A percentile compares a stretch with the other conserved stretches of the same genome.
Evolutionary conservation across 2,329 filamentous ascomycete species (phyloP).

Genomic region (Apiospora sp.): DNA sequence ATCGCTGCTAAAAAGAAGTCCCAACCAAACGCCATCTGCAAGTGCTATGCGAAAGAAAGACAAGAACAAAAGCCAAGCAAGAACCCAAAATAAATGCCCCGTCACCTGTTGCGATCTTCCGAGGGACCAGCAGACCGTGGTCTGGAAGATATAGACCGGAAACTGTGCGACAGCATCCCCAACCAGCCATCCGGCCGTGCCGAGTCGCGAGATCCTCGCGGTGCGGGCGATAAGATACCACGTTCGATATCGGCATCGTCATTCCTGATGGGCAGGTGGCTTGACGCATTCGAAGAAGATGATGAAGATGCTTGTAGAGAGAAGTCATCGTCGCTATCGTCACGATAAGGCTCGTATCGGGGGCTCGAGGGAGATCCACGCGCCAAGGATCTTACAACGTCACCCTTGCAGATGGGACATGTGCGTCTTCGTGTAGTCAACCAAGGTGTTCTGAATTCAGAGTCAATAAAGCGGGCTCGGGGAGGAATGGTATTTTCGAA

Average conservation of each 20-base stretch:
- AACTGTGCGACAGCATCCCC: slow-evolving; percentile 42
- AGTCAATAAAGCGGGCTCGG: neutral
- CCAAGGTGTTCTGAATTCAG: slow-evolving; percentile 83
- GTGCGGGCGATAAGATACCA: slow-evolving; percentile 41
- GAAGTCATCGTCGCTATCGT: slow-evolving; percentile 57
- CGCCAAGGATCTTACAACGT: slow-evolving; percentile 80
- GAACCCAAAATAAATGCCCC: neutral
- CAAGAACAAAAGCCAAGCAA: neutral
- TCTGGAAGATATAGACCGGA: slow-evolving; percentile 33
- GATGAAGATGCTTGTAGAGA: slow-evolving; percentile 30
- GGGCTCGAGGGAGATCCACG: slow-evolving; percentile 59
- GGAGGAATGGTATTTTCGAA: slow-evolving; percentile 39
- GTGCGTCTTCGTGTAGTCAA: slow-evolving; percentile 92
- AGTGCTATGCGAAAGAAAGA: slow-evolving; percentile 19
- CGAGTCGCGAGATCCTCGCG: slow-evolving; percentile 2
- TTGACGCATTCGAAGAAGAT: slow-evolving; percentile 34
- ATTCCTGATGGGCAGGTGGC: neutral
- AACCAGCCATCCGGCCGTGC: slow-evolving; percentile 13
- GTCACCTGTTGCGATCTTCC: slow-evolving; percentile 30
- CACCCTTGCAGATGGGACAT: slow-evolving; percentile 98
- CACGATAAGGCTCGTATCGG: slow-evolving; percentile 63
- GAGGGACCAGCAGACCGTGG: neutral
- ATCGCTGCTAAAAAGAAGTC: slow-evolving; percentile 9
- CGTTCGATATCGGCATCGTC: slow-evolving; percentile 53
- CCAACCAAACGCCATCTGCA: slow-evolving; percentile 20